Evolutionary conservation across 1,284 basidiomycete species (phyloP), one percentile per base, ranked within the genome.

Genomic region (Ustilago lituana): DNA sequence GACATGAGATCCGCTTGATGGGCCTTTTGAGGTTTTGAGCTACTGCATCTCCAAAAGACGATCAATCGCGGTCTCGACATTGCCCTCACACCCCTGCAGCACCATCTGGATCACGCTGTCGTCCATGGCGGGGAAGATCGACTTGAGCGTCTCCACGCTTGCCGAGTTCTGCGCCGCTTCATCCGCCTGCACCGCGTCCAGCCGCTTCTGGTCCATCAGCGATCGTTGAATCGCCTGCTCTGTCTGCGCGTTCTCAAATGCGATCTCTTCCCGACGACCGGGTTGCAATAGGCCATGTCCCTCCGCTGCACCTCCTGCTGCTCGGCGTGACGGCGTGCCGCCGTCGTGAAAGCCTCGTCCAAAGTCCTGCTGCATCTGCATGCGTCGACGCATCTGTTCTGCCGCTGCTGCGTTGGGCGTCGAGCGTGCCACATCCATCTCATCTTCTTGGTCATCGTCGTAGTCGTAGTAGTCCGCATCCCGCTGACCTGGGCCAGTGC

Each of bases 21-120:
- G n/a, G n/a, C n/a, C n/a, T n/a, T n/a, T n/a, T n/a, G n/a, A n/a
- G n/a, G n/a, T n/a, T n/a, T n/a, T n/a, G n/a, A n/a, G 1, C 31
- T 55, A 73, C 50, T 64, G 62, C 76, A 78, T 78, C 52, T 78
- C 76, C 19, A 78, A 48, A 31, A 78, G 38, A 10, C 75, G 66
- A 43, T 78, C 76, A 32, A 78, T 78, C n/a, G 76, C 74, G 15
- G 59, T 55, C 61, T 78, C 74, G 14, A 77, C 76, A 41, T 78
- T 66, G 4, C 63, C 67, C 27, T 67, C 58, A 39, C 73, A 73
- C 17, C 73, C 75, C 24, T 77, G 69, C 59, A 78, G 37, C 27
- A 78, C 69, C 59, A 77, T 71, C 51, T 63, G 58, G 27, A 76
- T 68, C 41, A 78, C 74, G 1, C 59, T 50, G 4, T 57, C 49